A percentile compares a stretch with the other conserved stretches of the same genome.
Conservation (phyloP, 2,329 filamentous ascomycete genomes). For the Emmonsiellopsis sp. region DNA sequence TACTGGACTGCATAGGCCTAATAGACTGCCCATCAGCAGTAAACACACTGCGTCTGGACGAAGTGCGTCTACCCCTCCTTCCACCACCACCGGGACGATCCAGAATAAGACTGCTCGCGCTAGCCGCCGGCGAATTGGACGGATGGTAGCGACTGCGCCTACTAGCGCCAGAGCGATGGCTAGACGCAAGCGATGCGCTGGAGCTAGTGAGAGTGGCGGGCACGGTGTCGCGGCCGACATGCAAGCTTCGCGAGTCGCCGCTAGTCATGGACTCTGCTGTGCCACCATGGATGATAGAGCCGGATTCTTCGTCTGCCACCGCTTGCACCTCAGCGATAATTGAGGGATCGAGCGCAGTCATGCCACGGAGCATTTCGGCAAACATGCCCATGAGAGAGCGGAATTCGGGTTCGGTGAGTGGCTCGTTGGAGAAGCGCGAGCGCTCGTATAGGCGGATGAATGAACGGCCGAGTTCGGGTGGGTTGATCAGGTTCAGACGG, state of each 20-base stretch:
- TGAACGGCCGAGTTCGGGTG: conserved; percentile 38
- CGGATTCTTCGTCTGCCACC: background rate
- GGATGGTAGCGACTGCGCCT: conserved; percentile 1
- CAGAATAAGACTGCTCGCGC: background rate
- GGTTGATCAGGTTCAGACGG: conserved; percentile 52
- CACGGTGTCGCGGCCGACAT: background rate
- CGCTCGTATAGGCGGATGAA: conserved; percentile 75
- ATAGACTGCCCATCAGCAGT: conserved; percentile 19
- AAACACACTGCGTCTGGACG: conserved; percentile 14
- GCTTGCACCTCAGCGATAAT: conserved; percentile 35
- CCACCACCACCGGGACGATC: conserved; percentile 9
- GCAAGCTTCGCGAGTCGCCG: background rate
- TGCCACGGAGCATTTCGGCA: conserved; percentile 65
- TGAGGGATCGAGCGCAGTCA: conserved; percentile 54
- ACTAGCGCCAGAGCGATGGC: background rate
- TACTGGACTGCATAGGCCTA: conserved; percentile 21
- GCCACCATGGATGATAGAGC: background rate
- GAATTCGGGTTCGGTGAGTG: conserved; percentile 63
- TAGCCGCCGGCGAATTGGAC: background rate
- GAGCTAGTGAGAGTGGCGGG: background rate
- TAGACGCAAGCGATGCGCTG: background rate
- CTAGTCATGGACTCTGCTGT: background rate
- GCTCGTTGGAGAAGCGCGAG: conserved; percentile 67
- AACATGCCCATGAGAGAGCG: conserved; percentile 74
- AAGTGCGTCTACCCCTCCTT: conserved; percentile 12